Percentiles rank a stretch among this genome's conserved stretches.
Evolutionary conservation across 2,329 filamentous ascomycete species (phyloP).

Genomic region (Pestalotiopsis sp.): DNA sequence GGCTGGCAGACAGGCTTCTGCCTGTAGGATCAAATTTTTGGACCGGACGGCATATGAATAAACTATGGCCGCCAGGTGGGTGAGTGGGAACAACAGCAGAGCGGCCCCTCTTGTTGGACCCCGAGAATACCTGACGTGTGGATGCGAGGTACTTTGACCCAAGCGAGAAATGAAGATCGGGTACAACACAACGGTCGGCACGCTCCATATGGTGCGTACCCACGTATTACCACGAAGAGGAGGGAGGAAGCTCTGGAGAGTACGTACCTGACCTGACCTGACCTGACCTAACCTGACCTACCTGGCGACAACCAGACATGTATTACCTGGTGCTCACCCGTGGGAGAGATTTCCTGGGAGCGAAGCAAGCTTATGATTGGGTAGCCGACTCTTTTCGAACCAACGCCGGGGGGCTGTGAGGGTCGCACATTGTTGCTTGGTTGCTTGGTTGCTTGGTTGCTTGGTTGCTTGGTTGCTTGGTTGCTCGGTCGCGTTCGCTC

Average conservation of each 20-base stretch:
- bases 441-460: background rate
- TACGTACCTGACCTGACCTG: background rate
- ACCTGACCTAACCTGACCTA: background rate
- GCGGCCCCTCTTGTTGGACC: conserved; percentile 9
- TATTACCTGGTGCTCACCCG: background rate
- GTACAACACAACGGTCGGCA: background rate
- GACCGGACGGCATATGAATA: conserved; percentile 11
- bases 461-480: background rate
- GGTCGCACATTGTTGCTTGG: background rate
- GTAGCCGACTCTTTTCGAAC: background rate
- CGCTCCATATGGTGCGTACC: background rate
- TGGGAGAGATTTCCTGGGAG: background rate
- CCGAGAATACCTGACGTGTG: conserved; percentile 5
- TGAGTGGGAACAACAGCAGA: background rate
- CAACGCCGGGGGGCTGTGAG: background rate
- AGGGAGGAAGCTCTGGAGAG: background rate
- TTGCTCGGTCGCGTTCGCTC: background rate
- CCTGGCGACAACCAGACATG: too few relatives aligned
- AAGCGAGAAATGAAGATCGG: conserved; percentile 4
- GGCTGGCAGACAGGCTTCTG: conserved; percentile 11
- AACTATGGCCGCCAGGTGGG: background rate
- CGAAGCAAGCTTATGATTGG: background rate
- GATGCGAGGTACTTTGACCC: conserved; percentile 11
- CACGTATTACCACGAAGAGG: too few relatives aligned
- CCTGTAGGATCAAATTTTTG: conserved; percentile 17